Conservation (phyloP, 2,329 filamentous ascomycete genomes). For the Fusarium metavorans region DNA sequence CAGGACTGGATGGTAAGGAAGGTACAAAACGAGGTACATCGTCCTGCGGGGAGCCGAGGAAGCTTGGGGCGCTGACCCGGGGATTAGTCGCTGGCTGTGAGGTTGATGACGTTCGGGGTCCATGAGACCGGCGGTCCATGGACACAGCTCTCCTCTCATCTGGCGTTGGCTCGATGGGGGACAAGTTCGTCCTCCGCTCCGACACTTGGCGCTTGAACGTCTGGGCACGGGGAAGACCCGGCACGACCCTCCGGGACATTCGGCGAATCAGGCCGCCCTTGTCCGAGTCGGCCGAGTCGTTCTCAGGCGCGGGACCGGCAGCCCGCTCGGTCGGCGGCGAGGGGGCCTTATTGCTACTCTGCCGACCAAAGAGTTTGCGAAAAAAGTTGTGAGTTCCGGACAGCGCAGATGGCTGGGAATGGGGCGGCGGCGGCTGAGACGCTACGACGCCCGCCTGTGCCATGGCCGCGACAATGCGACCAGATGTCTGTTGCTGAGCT, state of each 20-base stretch:
- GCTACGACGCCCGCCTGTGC: conserved; percentile 46
- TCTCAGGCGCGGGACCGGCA: conserved; percentile 49
- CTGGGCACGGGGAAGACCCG: conserved; percentile 79
- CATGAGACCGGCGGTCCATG: conserved; percentile 64
- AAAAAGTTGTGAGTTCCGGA: conserved; percentile 44
- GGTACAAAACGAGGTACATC: conserved; percentile 30
- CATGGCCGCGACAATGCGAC: conserved; percentile 46
- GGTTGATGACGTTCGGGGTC: conserved; percentile 44
- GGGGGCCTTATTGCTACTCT: conserved; percentile 22
- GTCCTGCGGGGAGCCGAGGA: conserved; percentile 48
- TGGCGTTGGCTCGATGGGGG: conserved; percentile 71
- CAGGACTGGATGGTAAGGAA: conserved; percentile 28
- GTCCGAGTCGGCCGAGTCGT: conserved; percentile 43
- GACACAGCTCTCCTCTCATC: conserved; percentile 80
- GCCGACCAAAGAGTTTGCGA: conserved; percentile 46
- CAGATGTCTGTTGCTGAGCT: conserved; percentile 13
- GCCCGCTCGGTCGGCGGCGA: conserved; percentile 28
- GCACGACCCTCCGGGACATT: conserved; percentile 73
- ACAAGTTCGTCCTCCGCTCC: conserved; percentile 79
- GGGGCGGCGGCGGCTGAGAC: conserved; percentile 43
- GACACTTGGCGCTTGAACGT: conserved; percentile 88
- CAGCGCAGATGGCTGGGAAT: conserved; percentile 41
- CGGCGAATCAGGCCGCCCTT: conserved; percentile 56
- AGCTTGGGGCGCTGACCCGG: conserved; percentile 62
- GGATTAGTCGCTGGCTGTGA: conserved; percentile 48